These are phyloP conservation scores for Fusarium robinianum DNA, from an alignment of 2,329 filamentous ascomycete species.

Conservation along the genomic window DNA sequence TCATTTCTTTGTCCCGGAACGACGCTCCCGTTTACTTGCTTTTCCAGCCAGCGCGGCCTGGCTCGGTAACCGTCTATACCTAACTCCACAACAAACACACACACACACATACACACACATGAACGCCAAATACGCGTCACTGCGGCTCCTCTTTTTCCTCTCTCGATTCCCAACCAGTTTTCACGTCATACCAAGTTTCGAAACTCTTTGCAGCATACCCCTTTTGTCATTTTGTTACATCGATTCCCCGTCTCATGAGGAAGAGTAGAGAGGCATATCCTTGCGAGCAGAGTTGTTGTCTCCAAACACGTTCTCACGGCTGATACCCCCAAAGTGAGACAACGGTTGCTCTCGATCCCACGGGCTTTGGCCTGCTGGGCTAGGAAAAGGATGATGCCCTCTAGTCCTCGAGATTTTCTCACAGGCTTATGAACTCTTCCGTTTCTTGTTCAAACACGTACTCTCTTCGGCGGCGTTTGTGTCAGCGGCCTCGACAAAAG, in stretches of 20 bases:
- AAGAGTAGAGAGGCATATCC: constrained; percentile 21
- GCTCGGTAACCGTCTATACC: constrained; percentile 17
- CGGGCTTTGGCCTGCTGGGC: constrained; percentile 18
- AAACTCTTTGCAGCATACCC: constrained; percentile 46
- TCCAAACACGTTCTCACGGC: constrained; percentile 23
- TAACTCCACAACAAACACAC: constrained; percentile 24
- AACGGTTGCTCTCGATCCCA: constrained; percentile 11
- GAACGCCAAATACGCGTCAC: constrained; percentile 22
- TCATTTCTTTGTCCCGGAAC: constrained; percentile 13
- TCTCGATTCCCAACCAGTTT: constrained; percentile 24
- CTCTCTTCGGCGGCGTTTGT: constrained; percentile 28
- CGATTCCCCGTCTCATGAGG: constrained; percentile 24
- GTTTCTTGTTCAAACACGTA: constrained; percentile 22
- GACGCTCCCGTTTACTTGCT: constrained; percentile 9
- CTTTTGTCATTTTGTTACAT: constrained; percentile 34
- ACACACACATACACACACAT: too few species aligned
- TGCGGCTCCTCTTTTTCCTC: constrained; percentile 27
- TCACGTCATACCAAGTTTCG: constrained; percentile 32
- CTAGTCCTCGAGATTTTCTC: too few species aligned
- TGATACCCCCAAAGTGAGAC: constrained; percentile 30
- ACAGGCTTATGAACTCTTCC: constrained; percentile 22
- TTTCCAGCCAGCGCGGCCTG: constrained; percentile 9
- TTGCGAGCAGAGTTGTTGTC: constrained; percentile 10
- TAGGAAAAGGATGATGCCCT: constrained; percentile 4
- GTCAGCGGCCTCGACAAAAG: constrained; percentile 26